These are phyloP conservation scores for Berberis thunbergii DNA, from an alignment of 164 flowering plant genomes.

Conservation along the genomic window DNA sequence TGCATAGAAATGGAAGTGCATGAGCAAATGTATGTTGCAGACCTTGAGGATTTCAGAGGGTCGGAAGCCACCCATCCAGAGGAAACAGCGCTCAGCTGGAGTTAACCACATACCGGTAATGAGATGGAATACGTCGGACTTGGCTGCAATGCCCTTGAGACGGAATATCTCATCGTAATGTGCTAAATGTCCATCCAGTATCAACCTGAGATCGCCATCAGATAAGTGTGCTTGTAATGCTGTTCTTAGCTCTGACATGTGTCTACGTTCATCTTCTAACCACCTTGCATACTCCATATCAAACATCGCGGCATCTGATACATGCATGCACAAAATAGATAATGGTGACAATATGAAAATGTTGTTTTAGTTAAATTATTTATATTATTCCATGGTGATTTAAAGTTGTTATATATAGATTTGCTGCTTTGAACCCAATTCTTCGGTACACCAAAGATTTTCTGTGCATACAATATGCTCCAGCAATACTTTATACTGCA, in stretches of 20 bases:
- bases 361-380: not conserved
- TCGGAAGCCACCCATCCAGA: slow-evolving; percentile 98
- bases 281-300: slow-evolving; percentile 95
- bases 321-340: not conserved
- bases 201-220: slow-evolving; percentile 55
- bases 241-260: slow-evolving; percentile 72
- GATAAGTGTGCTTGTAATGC: slow-evolving; percentile 63
- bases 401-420: no score
- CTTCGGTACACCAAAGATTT: no score
- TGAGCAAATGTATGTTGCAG: not conserved
- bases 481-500: no score
- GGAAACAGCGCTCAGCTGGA: slow-evolving; percentile 94
- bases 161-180: slow-evolving; percentile 87
- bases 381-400: no score
- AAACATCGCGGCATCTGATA: slow-evolving; percentile 79
- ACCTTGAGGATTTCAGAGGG: slow-evolving; percentile 98
- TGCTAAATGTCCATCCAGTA: slow-evolving; percentile 57
- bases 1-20: not conserved
- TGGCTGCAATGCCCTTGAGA: slow-evolving; percentile 69
- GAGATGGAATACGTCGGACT: slow-evolving; percentile 82
- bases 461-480: no score
- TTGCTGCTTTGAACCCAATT: no score
- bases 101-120: slow-evolving; percentile 90
- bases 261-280: slow-evolving; percentile 80
- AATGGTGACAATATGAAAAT: not conserved